Percentiles rank a stretch among this genome's conserved stretches.
Evolutionary conservation across 177 flowering plant species (phyloP).

Genomic region (Vitis hybrid): DNA sequence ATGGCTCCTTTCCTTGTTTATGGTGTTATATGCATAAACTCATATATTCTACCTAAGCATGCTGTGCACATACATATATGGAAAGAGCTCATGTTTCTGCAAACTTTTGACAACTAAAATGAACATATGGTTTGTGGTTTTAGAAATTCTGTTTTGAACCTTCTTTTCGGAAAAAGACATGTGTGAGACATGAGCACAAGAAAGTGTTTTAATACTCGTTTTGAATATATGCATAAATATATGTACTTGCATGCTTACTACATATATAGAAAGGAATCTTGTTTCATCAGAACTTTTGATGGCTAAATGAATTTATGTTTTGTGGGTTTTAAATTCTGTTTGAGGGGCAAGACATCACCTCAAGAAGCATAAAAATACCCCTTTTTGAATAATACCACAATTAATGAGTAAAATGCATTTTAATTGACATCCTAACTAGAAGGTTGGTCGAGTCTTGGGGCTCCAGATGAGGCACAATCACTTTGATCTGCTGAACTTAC

Average conservation of each 20-base stretch:
- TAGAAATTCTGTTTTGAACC: neutral
- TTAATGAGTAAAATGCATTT: neutral
- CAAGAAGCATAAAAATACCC: too few relatives aligned
- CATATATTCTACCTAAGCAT: too few relatives aligned
- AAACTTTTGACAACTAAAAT: neutral
- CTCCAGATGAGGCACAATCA: neutral
- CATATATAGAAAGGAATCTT: too few relatives aligned
- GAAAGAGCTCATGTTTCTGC: neutral
- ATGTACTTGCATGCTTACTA: neutral
- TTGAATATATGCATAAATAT: neutral
- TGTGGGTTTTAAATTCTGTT: too few relatives aligned
- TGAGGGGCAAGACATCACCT: too few relatives aligned
- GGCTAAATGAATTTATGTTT: too few relatives aligned
- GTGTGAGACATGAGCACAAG: neutral
- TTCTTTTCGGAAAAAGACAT: neutral
- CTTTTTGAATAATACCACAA: too few relatives aligned
- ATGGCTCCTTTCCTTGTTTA: too few relatives aligned
- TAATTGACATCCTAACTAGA: neutral
- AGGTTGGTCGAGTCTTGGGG: neutral
- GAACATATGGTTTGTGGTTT: neutral
- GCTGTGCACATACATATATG: neutral
- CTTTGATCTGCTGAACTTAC: neutral
- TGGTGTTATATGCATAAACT: too few relatives aligned
- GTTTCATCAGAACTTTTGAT: too few relatives aligned
- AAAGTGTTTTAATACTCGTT: neutral